Evolutionary conservation across 768 basidiomycete genomes (phyloP).

Genomic region (Boletus vinaceobasis): DNA sequence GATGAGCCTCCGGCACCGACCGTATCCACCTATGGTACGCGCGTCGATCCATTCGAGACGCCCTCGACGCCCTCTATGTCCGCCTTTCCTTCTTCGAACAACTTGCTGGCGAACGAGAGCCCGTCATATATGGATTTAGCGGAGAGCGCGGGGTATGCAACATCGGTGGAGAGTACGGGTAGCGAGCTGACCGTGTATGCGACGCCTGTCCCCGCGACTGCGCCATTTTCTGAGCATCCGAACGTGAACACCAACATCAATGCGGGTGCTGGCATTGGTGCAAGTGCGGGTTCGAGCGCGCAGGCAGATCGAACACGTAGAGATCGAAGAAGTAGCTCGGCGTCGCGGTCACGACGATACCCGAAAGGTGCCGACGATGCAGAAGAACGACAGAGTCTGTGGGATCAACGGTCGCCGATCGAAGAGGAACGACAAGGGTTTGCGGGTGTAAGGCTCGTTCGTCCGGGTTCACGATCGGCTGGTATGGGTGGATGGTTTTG

Average conservation of each 20-base stretch:
- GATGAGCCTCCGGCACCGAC: constrained; percentile 33
- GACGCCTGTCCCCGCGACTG: constrained; percentile 3
- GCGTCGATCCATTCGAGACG: constrained; percentile 28
- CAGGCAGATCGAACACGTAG: constrained; percentile 18
- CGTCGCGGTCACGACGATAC: constrained; percentile 48
- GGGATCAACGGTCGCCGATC: constrained; percentile 34
- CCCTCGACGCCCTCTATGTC: constrained; percentile 30
- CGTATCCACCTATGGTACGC: constrained; percentile 5
- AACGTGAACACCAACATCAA: not conserved
- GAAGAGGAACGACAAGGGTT: constrained; percentile 17
- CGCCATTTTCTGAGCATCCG: constrained; percentile 4
- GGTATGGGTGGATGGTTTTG: constrained; percentile 18
- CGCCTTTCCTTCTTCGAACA: constrained; percentile 23
- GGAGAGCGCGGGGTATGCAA: not conserved
- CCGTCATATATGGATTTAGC: not conserved
- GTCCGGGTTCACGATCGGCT: constrained; percentile 16
- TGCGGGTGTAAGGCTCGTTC: constrained; percentile 41
- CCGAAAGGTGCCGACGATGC: constrained; percentile 49
- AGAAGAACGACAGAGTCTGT: constrained; percentile 61
- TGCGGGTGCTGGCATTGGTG: too few species aligned
- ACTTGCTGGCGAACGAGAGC: constrained; percentile 4
- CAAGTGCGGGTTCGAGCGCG: not conserved
- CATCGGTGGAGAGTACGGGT: constrained; percentile 7
- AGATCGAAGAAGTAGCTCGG: constrained; percentile 36
- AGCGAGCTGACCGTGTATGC: constrained; percentile 21